Percentiles rank a stretch among this genome's conserved stretches.
These are phyloP conservation scores for Phytophthora melonis DNA, from an alignment of 352 stramenopile genomes.

Conservation along the genomic window DNA sequence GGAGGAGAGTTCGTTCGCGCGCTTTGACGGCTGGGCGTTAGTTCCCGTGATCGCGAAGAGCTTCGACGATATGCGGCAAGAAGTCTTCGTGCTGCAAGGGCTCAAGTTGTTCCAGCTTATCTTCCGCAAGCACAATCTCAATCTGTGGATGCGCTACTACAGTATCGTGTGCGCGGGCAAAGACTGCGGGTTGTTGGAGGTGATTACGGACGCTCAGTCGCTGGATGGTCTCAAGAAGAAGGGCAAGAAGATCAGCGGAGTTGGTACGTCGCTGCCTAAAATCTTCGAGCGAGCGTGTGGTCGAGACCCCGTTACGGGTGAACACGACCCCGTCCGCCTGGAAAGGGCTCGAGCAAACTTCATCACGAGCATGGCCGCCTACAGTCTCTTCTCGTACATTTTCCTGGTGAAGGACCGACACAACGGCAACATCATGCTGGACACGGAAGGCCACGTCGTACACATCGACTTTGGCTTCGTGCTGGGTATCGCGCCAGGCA, in stretches of 20 bases:
- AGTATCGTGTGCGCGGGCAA: slow-evolving; percentile 94
- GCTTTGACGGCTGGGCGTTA: slow-evolving; percentile 86
- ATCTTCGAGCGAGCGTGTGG: slow-evolving; percentile 67
- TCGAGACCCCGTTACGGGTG: slow-evolving; percentile 48
- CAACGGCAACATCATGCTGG: slow-evolving; percentile 99
- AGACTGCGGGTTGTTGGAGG: slow-evolving; percentile 95
- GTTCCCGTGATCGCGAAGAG: slow-evolving; percentile 96
- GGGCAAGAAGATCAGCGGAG: slow-evolving; percentile 36
- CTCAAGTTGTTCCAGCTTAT: slow-evolving; percentile 94
- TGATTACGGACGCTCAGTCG: slow-evolving; percentile 95
- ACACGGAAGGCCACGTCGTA: slow-evolving; percentile 95
- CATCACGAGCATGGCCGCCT: slow-evolving; percentile 94
- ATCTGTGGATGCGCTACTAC: slow-evolving; percentile 95
- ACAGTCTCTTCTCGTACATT: slow-evolving; percentile 97
- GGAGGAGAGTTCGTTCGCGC: slow-evolving; percentile 69
- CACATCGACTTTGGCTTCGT: slow-evolving; percentile 99
- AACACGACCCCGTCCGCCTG: slow-evolving; percentile 52
- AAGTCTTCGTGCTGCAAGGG: slow-evolving; percentile 96
- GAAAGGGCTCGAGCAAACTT: slow-evolving; percentile 94
- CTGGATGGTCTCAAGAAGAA: slow-evolving; percentile 97
- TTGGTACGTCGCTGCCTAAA: slow-evolving; percentile 45
- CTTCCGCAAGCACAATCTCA: slow-evolving; percentile 90
- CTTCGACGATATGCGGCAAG: slow-evolving; percentile 97
- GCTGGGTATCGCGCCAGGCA: slow-evolving; percentile 96
- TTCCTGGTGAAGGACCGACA: slow-evolving; percentile 98